Base-by-base conservation (phyloP, 495 filamentous ascomycete species). In the Aspergillus bertholletiae region DNA sequence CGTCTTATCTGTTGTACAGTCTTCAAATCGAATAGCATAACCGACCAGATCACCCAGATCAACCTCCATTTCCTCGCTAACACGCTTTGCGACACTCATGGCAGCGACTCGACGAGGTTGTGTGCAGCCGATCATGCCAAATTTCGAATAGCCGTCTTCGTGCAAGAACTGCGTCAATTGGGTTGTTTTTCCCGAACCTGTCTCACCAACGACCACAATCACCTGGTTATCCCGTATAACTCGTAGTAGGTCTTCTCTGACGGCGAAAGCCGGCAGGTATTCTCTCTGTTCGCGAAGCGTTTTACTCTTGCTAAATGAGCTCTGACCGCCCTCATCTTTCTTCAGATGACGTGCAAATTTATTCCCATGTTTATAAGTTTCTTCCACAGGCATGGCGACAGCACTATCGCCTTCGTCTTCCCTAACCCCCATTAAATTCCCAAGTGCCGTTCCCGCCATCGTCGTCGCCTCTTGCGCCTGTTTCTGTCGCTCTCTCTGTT, bases 51-150 rank as follows among this genome's bases (percentile, higher is more conserved):
- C 85, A 21, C 95, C 95, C 13, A 99, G 80, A 46, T 87, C 87
- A n/a, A 96, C 90, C 61, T 96, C 91, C 95, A 99, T 99, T 72
- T 99, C 95, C 68, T 99, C 95, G 57, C 90, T 91, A 22, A 99
- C 95, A 74, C 95, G 90, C 70, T 97, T 97, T 11, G 95, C 95
- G 26, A 99, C 95, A 70, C 90, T 96, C 95, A 99, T 99, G 2
- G 95, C 93, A 34, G 93, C 93, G 22, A 97, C 93, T 79, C 93
- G 86, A 59, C 93, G 84, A 52, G 93, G 93, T 60, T 97, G 93
- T 21, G 93, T 97, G 64, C 93, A 97, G 1, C 92, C 92, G 58
- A 97, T 97, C 77, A 96, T 84, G 39, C 93, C 93, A 37, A 75
- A 67, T 51, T 88, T 88, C 27, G 84, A 88, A 66, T 96, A 97